phyloP scores from a whole-genome alignment of 1,284 basidiomycete genomes.

The Austropuccinia psidii region DNA sequence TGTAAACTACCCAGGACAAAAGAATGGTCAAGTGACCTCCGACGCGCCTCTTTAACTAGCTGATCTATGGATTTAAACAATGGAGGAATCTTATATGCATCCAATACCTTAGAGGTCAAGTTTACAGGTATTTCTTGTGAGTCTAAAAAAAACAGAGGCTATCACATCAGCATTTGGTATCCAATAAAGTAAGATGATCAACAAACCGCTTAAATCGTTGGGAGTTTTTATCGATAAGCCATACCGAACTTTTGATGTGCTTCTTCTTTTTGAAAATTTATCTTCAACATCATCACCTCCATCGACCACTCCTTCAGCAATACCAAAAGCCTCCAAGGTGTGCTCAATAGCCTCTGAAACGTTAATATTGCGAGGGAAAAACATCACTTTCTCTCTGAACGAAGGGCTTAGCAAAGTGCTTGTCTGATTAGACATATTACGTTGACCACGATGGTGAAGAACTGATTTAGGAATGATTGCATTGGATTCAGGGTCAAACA shows the following conservation, averaged over 20 bases:
- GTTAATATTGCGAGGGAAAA: constrained; percentile 84
- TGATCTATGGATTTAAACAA: constrained; percentile 60
- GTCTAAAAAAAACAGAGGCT: constrained; percentile 40
- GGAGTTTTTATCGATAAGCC: constrained; percentile 55
- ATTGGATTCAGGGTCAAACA: constrained; percentile 82
- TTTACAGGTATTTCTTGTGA: constrained; percentile 64
- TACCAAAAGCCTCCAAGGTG: constrained; percentile 82
- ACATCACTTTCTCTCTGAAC: constrained; percentile 60
- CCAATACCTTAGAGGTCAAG: constrained; percentile 70
- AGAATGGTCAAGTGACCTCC: constrained; percentile 78
- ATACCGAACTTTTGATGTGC: constrained; percentile 70
- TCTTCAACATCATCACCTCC: constrained; percentile 96
- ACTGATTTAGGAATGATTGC: constrained; percentile 68
- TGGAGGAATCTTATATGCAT: constrained; percentile 72
- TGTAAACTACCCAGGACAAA: constrained; percentile 62
- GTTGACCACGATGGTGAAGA: constrained; percentile 40
- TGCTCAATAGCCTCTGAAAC: constrained; percentile 93
- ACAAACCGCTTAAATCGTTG: constrained; percentile 6
- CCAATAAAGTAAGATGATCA: constrained; percentile 26
- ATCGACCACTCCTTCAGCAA: constrained; percentile 88
- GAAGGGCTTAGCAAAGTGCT: constrained; percentile 57
- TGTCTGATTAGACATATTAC: constrained; percentile 51
- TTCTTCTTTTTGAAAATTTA: constrained; percentile 70
- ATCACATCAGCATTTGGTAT: constrained; percentile 34
- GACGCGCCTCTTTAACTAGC: constrained; percentile 59